A percentile compares a stretch with the other conserved stretches of the same genome.
Evolutionary conservation across 352 stramenopile genomes (phyloP).

Genomic region (Globisporangium echinulatum): DNA sequence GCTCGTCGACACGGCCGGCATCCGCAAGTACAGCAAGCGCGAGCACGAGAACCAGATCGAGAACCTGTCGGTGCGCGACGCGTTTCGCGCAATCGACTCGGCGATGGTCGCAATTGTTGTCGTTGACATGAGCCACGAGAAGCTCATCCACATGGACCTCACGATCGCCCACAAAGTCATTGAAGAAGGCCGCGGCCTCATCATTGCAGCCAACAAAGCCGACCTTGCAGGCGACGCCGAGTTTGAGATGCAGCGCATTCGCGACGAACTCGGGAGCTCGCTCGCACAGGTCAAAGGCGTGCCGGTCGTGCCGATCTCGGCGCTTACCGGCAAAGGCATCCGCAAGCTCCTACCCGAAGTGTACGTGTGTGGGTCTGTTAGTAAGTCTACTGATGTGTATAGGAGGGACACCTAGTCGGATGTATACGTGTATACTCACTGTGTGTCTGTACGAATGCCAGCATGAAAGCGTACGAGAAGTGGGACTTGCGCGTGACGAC

Average conservation of each 20-base stretch:
- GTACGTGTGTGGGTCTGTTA: constrained; percentile 16
- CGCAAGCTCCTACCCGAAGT: constrained; percentile 77
- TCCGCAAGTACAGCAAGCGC: constrained; percentile 80
- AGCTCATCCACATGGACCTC: constrained; percentile 83
- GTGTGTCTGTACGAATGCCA: neutral
- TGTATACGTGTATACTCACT: neutral
- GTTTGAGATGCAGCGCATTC: constrained; percentile 56
- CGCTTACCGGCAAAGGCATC: constrained; percentile 65
- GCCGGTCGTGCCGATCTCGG: constrained; percentile 72
- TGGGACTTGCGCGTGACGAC: constrained; percentile 79
- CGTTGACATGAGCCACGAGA: constrained; percentile 75
- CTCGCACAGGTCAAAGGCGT: constrained; percentile 73
- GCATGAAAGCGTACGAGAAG: constrained; percentile 73
- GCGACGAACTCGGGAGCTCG: constrained; percentile 62
- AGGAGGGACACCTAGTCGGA: neutral
- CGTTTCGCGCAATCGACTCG: constrained; percentile 75
- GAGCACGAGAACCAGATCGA: constrained; percentile 82
- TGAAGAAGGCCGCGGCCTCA: constrained; percentile 66
- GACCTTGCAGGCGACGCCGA: constrained; percentile 51
- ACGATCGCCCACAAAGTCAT: constrained; percentile 79
- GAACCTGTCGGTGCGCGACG: constrained; percentile 75
- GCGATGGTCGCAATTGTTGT: constrained; percentile 78
- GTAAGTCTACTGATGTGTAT: neutral
- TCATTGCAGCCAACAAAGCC: constrained; percentile 77
- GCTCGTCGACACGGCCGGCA: constrained; percentile 78